phyloP scores from a whole-genome alignment of 495 filamentous ascomycete species.

The Penicillium alfredii region DNA sequence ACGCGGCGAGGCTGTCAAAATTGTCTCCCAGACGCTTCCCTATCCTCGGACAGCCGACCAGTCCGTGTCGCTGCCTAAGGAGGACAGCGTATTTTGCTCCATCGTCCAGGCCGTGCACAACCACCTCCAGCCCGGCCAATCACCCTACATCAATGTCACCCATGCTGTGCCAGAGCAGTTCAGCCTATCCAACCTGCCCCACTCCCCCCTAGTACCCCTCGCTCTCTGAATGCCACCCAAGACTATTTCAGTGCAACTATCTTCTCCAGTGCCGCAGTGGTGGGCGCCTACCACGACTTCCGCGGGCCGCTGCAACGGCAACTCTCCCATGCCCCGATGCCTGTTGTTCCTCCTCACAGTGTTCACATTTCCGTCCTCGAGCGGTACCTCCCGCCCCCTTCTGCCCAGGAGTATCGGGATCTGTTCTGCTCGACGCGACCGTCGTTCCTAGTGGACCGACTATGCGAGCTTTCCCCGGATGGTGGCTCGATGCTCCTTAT shows the following conservation, averaged over 20 bases:
- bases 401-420: slow-evolving; percentile 52
- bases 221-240: slow-evolving; percentile 37
- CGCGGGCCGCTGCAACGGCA: slow-evolving; percentile 39
- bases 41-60: slow-evolving; percentile 50
- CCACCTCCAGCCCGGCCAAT: slow-evolving; percentile 38
- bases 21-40: slow-evolving; percentile 59
- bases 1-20: slow-evolving; percentile 43
- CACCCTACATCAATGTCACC: slow-evolving; percentile 55
- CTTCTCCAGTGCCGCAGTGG: slow-evolving; percentile 53
- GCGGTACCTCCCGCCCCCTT: slow-evolving; percentile 64
- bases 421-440: slow-evolving; percentile 52
- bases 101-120: slow-evolving; percentile 52
- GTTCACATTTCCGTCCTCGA: slow-evolving; percentile 63
- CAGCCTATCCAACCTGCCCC: slow-evolving; percentile 55
- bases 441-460: slow-evolving; percentile 61
- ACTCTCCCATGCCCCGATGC: slow-evolving; percentile 46
- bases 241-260: slow-evolving; percentile 53
- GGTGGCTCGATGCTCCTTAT: slow-evolving; percentile 60
- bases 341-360: slow-evolving; percentile 58
- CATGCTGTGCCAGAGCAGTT: slow-evolving; percentile 59
- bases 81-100: slow-evolving; percentile 40
- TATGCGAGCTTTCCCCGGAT: slow-evolving; percentile 56
- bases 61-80: slow-evolving; percentile 23
- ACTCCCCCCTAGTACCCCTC: slow-evolving; percentile 57
- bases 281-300: slow-evolving; percentile 51